Evolutionary conservation across 768 basidiomycete genomes (phyloP), one percentile per base, ranked within the genome.

Genomic region (Hypholoma fasciculare): DNA sequence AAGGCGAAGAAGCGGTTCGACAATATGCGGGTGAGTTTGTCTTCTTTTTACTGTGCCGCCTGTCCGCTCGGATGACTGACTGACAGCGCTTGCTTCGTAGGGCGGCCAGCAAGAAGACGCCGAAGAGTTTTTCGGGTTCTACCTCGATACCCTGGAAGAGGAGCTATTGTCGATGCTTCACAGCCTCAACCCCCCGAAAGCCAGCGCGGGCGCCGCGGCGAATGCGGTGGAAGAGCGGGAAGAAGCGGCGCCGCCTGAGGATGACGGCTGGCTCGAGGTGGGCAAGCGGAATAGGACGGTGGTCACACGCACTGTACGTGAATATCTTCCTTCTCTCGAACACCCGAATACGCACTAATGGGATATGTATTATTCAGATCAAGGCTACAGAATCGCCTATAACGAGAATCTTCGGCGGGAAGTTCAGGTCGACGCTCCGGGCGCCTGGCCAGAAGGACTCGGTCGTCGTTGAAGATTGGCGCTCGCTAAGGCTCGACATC

Each of bases 41-140:
- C 34, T 58, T 59, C 57, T 20, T 23, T 23, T 36, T 56, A 42
- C 61, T 23, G 23, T 23, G 23, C 23, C 23, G 34, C 52, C 7
- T 40, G 11, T 56, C 38, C 26, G 47, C 26, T 27, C 49, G 13
- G 52, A 17, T 8, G 52, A 65, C 30, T 27, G 13, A 12, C 40
- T 53, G 47, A 23, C 16, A 13, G 23, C 58, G 5, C 51, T 51
- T 61, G 34, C 5, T 48, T 52, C 12, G 62, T 23, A 94, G 84
- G 86, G 92, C 38, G 95, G 95, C 0, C 92, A 94, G 58, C 96
- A 99, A 74, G 96, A 99, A 71, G 96, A 99, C 58, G 96, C 96
- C 9, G 96, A 99, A 72, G 96, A 99, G 72, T 98, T 97, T 72
- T 78, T 98, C n/a, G 96, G 96, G 3, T 98, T 97, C 75, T 96